Percentiles rank a stretch among this genome's conserved stretches.
These are phyloP conservation scores for Chaetomiaceae sp. DNA, from an alignment of 2,329 filamentous ascomycete genomes.

Conservation along the genomic window DNA sequence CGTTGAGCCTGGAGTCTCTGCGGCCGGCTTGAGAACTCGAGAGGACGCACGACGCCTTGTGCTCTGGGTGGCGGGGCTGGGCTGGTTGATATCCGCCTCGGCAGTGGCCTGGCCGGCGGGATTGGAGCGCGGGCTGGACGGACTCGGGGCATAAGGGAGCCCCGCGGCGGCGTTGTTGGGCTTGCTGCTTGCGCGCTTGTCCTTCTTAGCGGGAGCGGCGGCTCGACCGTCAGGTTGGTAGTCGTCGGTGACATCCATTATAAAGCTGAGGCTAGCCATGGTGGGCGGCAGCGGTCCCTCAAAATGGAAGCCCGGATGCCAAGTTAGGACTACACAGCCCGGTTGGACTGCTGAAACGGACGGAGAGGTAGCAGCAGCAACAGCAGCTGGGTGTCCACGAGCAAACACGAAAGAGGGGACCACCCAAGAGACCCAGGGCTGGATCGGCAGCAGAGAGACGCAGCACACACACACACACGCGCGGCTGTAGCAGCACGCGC, in stretches of 20 bases:
- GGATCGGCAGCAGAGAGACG: slow-evolving; percentile 14
- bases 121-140: slow-evolving; percentile 33
- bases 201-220: slow-evolving; percentile 39
- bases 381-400: too few species aligned
- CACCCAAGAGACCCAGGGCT: slow-evolving; percentile 17
- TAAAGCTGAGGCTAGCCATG: slow-evolving; percentile 52
- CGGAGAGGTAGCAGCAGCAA: slow-evolving; percentile 26
- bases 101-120: slow-evolving; percentile 28
- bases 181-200: slow-evolving; percentile 32
- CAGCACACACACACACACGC: slow-evolving; percentile 23
- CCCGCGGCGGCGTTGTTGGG: slow-evolving; percentile 30
- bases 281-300: slow-evolving; percentile 31
- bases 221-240: slow-evolving; percentile 34
- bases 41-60: slow-evolving; percentile 32
- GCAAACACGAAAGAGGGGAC: slow-evolving; percentile 18
- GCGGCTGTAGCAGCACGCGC: slow-evolving; percentile 22
- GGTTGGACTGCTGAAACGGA: slow-evolving; percentile 32
- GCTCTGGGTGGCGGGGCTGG: slow-evolving; percentile 17
- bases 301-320: slow-evolving; percentile 38
- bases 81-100: slow-evolving; percentile 23
- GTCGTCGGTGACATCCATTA: slow-evolving; percentile 52
- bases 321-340: slow-evolving; percentile 45
- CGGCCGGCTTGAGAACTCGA: slow-evolving; percentile 28
- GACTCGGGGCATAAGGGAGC: slow-evolving; percentile 16
- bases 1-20: slow-evolving; percentile 12